Base-by-base conservation (phyloP, 2,329 filamentous ascomycete species). In the Ophiosphaerella narmari region DNA sequence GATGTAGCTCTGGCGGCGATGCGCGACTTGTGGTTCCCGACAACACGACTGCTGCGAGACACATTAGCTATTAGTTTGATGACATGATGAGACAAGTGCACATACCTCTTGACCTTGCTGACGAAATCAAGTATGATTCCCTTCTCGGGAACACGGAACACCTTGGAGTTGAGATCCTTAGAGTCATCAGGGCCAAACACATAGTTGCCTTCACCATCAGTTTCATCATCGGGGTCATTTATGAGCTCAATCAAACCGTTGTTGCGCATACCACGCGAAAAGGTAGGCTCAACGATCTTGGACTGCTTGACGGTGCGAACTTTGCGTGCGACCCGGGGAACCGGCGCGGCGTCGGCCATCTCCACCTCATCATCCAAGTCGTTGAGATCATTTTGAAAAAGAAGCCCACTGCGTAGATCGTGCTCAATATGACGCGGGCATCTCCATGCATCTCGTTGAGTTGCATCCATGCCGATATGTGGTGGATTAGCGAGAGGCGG, bases 341-440 rank as follows among this genome's bases (percentile, higher is more conserved):
- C 52, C 43, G 62, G 59, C 45, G 48, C 57, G 43, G 55, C 64
- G 54, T 69, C 65, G 39, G 44, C 51, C 66, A 72, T 67, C 43
- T 63, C 61, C 52, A 57, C 48, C 57, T 70, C 65, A 47, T 63
- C 57, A 38, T 62, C 59, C 36, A 50, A 46, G 6, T 57, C 55
- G 39, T 65, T 69, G n/a, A 72, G 57, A 50, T 72, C 68, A 29
- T 71, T 60, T 54, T 72, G 70, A 35, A 65, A 34, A 33, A 72
- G 53, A 8, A 61, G 48, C 23, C 70, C 70, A 35, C 64, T 71
- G 40, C 67, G 67, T 49, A 96, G 79, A 48, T 92, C 81, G 55
- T 93, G 86, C 45, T 94, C 90, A 36, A 88, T 80, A 70, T 99
- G 94, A 57, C 89, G 86, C 42, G 93, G 93, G 68, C 94, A 99